Evolutionary conservation across 2,329 filamentous ascomycete genomes (phyloP), one percentile per base, ranked within the genome.

Genomic region (Triangularia verruculosa): DNA sequence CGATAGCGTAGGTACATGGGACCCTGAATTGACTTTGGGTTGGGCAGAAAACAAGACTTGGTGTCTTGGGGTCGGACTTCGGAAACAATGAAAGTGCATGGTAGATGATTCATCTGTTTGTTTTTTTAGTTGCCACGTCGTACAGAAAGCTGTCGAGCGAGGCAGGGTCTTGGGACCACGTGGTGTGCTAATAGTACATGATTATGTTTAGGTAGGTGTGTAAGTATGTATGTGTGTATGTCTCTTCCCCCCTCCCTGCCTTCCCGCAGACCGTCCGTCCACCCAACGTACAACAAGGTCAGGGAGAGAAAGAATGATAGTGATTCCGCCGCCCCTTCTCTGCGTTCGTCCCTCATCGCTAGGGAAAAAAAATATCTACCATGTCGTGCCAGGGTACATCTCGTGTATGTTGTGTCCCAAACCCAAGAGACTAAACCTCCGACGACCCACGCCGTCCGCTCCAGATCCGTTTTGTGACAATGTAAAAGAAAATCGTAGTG

Each of bases 331-430:
- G 43, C 51, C 51, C 51, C 20, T 24, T 11, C 20, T 28, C 25
- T 54, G 22, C 28, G 15, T 60, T 64, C 52, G 22, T 60, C 52
- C 57, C 47, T 58, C 57, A 32, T 65, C 59, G 52, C 61, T 57
- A 65, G 60, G 22, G 58, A 47, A 43, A 56, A 27, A 60, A 47
- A 43, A 56, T 52, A 61, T 66, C 64, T 61, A 58, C 63, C 62
- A 55, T 57, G 53, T 60, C 61, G 39, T 61, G 22, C 55, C 51
- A 57, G 61, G 30, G 59, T 56, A 59, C 55, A 51, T 52, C 53
- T 63, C 64, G 66, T 68, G 61, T 66, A 59, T 65, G 64, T 61
- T 63, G 66, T 66, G 57, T 61, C 63, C 65, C 56, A 54, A 61
- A 27, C 20, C 28, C 27, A 61, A 51, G 54, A 61, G 34, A 51